A percentile compares a stretch with the other conserved stretches of the same genome.
Conservation (phyloP, 1,284 basidiomycete species). For the Heterobasidion irregulare region DNA sequence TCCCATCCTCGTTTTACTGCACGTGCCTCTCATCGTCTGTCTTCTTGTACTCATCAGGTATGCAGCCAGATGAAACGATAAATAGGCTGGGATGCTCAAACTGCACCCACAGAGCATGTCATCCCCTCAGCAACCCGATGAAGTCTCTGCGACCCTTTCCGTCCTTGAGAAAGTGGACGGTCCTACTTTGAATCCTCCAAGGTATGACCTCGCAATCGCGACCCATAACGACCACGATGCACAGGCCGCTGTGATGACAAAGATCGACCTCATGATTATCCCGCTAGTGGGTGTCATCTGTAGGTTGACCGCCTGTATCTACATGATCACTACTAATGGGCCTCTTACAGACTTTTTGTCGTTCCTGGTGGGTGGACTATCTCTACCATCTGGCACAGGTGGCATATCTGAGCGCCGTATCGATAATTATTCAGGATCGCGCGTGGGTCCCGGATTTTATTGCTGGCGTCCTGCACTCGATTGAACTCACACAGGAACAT, state of each 20-base stretch:
- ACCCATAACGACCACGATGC: background rate
- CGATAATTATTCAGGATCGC: background rate
- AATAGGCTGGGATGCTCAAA: too few relatives aligned
- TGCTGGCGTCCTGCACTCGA: conserved; percentile 11
- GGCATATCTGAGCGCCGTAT: background rate
- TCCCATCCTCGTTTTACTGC: too few relatives aligned
- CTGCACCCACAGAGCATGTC: too few relatives aligned
- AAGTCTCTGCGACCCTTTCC: too few relatives aligned
- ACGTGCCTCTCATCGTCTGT: too few relatives aligned
- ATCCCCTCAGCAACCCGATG: too few relatives aligned
- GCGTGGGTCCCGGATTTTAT: background rate
- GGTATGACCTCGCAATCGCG: background rate
- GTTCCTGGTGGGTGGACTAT: conserved; percentile 8
- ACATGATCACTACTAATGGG: background rate
- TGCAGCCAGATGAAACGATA: too few relatives aligned
- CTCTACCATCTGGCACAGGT: background rate
- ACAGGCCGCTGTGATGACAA: conserved; percentile 13
- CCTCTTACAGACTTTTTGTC: conserved; percentile 8
- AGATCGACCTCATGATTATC: conserved; percentile 38
- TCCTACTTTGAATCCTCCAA: background rate
- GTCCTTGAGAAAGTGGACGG: background rate
- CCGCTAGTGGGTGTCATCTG: conserved; percentile 42
- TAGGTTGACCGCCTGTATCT: conserved; percentile 17
- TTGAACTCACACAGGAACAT: conserved; percentile 31
- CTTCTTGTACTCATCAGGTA: too few relatives aligned